These are phyloP conservation scores for Meyerozyma carpophila DNA, from an alignment of 1,139 yeast species.

Conservation along the genomic window DNA sequence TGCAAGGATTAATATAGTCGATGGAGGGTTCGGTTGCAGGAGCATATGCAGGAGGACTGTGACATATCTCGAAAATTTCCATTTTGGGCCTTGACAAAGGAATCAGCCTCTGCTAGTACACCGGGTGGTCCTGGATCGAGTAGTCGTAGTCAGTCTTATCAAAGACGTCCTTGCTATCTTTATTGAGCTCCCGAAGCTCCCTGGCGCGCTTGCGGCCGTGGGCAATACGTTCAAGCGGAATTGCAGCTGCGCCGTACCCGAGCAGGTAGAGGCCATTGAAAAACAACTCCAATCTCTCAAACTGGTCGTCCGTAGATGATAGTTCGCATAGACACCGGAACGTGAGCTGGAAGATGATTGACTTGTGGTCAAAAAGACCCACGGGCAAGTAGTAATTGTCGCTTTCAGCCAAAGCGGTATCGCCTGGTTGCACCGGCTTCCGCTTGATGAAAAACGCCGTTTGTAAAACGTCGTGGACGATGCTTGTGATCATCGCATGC, in stretches of 20 bases:
- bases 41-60: not conserved
- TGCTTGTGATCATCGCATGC: constrained; percentile 11
- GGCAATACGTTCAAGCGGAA: not conserved
- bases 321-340: constrained; percentile 10
- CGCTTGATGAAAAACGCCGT: constrained; percentile 11
- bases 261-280: constrained; percentile 11
- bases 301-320: constrained; percentile 10
- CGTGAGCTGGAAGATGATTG: constrained; percentile 12
- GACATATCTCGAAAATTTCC: not conserved
- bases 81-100: not conserved
- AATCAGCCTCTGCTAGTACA: not conserved
- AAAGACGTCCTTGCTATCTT: not conserved
- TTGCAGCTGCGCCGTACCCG: constrained; percentile 23
- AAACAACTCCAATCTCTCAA: constrained; percentile 12
- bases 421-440: constrained; percentile 4
- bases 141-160: not conserved
- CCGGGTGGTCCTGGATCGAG: not conserved
- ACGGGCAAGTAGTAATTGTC: constrained; percentile 9
- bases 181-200: not conserved
- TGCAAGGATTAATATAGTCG: too few relatives aligned
- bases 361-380: constrained; percentile 10
- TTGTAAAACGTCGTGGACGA: constrained; percentile 6
- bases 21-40: too few relatives aligned
- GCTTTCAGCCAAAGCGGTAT: constrained; percentile 6
- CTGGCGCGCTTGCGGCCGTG: not conserved